phyloP scores from a whole-genome alignment of 2,329 filamentous ascomycete genomes.

The Pseudocercospora pini-densiflorae region DNA sequence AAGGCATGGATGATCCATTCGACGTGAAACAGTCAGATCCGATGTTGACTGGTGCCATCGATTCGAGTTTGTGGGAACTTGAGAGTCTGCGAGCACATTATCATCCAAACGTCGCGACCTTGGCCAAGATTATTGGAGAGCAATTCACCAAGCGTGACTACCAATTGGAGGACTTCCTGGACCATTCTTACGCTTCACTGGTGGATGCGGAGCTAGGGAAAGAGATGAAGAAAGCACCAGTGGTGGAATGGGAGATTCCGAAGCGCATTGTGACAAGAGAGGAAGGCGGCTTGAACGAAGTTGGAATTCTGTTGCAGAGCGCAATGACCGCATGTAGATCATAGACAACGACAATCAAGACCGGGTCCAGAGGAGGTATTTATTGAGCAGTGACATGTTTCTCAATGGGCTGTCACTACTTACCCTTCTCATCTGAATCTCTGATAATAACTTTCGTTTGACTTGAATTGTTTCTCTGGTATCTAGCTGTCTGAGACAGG shows the following conservation, averaged over 20 bases:
- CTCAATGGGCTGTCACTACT: neutral
- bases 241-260: constrained; percentile 92
- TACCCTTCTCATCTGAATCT: neutral
- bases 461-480: neutral
- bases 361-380: neutral
- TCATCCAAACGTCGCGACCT: constrained; percentile 93
- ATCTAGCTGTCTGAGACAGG: neutral
- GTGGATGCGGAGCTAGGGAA: constrained; percentile 83
- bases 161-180: constrained; percentile 95
- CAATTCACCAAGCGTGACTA: constrained; percentile 97
- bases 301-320: constrained; percentile 34
- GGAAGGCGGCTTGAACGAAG: constrained; percentile 34
- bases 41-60: constrained; percentile 82
- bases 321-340: constrained; percentile 25
- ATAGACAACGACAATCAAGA: neutral
- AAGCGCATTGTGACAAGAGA: constrained; percentile 71
- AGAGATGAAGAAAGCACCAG: constrained; percentile 81
- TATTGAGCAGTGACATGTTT: neutral
- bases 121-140: constrained; percentile 91
- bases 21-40: constrained; percentile 76
- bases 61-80: constrained; percentile 94
- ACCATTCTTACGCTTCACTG: constrained; percentile 89
- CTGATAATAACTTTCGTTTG: neutral
- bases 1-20: constrained; percentile 76
- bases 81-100: constrained; percentile 91